Conservation (phyloP, 78 protist genomes). For the Polysphondylium violaceum region DNA sequence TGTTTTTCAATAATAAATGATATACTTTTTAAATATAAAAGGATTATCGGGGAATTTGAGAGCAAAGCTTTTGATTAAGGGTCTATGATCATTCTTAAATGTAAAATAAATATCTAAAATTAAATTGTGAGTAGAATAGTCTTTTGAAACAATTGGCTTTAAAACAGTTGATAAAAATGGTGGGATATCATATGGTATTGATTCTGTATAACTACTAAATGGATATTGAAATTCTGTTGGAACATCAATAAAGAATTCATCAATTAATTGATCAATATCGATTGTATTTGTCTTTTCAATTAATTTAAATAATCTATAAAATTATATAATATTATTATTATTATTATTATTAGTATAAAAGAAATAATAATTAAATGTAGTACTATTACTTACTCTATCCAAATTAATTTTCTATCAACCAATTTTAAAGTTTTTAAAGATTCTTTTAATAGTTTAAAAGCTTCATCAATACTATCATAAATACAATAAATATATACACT, state of each 20-base stretch:
- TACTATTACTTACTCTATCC: constrained; percentile 63
- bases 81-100: background rate
- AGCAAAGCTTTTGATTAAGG: constrained; percentile 18
- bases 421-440: constrained; percentile 2
- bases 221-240: constrained; percentile 54
- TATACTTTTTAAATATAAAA: constrained; percentile 24
- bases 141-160: constrained; percentile 31
- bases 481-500: constrained; percentile 17
- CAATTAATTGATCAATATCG: constrained; percentile 41
- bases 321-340: too few relatives aligned
- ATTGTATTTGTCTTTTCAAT: background rate
- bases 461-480: background rate
- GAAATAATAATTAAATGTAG: too few relatives aligned
- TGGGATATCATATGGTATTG: constrained; percentile 42
- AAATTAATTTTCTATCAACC: constrained; percentile 19
- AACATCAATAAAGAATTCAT: constrained; percentile 28
- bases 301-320: background rate
- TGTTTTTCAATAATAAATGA: background rate
- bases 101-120: background rate
- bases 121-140: constrained; percentile 23
- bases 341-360: background rate
- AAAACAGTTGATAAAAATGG: background rate
- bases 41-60: constrained; percentile 21
- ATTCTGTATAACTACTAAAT: background rate
- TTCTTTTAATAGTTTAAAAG: constrained; percentile 7